Conservation (phyloP, 495 filamentous ascomycete species). For the Diplogelasinospora grovesii region DNA sequence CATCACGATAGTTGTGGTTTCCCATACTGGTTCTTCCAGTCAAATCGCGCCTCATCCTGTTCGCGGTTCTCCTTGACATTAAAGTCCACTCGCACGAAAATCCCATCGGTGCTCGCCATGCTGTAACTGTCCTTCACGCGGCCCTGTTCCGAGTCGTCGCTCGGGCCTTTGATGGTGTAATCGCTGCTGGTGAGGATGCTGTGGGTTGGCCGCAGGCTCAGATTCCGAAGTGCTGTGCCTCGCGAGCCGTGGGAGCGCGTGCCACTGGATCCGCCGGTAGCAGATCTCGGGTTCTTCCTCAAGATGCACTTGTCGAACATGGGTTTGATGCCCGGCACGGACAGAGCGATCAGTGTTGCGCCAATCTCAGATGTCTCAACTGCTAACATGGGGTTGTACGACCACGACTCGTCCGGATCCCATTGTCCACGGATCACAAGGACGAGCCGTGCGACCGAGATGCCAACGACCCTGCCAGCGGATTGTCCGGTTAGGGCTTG, state of each 20-base stretch:
- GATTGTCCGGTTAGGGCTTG: too few relatives aligned
- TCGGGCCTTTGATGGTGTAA: background rate
- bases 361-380: slow-evolving; percentile 41
- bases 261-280: slow-evolving; percentile 2
- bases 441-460: slow-evolving; percentile 36
- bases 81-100: slow-evolving; percentile 12
- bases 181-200: slow-evolving; percentile 2
- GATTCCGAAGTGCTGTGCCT: slow-evolving; percentile 1
- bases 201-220: slow-evolving; percentile 2
- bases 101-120: slow-evolving; percentile 9
- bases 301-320: slow-evolving; percentile 25
- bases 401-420: slow-evolving; percentile 36
- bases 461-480: slow-evolving; percentile 31
- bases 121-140: background rate
- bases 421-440: slow-evolving; percentile 38
- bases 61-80: too few relatives aligned
- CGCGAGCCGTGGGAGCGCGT: background rate
- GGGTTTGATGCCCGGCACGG: slow-evolving; percentile 39
- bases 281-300: background rate
- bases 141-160: slow-evolving; percentile 3
- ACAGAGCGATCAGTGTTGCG: slow-evolving; percentile 38
- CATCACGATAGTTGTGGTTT: too few relatives aligned
- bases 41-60: too few relatives aligned
- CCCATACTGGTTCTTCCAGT: too few relatives aligned
- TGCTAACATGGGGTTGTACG: slow-evolving; percentile 39